Evolutionary conservation across 2,329 filamentous ascomycete genomes (phyloP).

Genomic region (Mollisia scopiformis): DNA sequence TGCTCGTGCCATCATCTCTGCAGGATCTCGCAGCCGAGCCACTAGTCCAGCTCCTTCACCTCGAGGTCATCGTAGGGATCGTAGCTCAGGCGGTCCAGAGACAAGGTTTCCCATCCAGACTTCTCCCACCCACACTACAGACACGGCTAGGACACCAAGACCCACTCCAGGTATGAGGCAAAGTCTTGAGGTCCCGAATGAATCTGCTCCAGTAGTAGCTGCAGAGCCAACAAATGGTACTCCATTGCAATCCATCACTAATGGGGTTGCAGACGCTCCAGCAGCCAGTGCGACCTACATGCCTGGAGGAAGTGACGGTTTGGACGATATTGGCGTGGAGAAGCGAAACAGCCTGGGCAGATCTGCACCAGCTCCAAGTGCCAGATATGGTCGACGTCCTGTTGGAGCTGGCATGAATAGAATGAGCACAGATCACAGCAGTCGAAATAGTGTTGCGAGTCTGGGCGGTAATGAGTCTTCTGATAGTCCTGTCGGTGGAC

Average conservation of each 20-base stretch:
- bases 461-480: conserved; percentile 41
- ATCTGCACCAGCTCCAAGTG: conserved; percentile 53
- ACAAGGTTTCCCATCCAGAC: conserved; percentile 81
- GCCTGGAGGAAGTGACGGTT: conserved; percentile 31
- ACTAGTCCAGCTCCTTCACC: conserved; percentile 71
- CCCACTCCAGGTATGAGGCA: conserved; percentile 47
- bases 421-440: conserved; percentile 33
- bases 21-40: conserved; percentile 66
- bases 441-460: conserved; percentile 36
- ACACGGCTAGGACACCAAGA: conserved; percentile 39
- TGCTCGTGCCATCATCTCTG: conserved; percentile 74
- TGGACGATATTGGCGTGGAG: conserved; percentile 43
- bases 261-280: conserved; percentile 19
- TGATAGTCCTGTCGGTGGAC: conserved; percentile 28
- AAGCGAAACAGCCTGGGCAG: conserved; percentile 69
- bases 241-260: conserved; percentile 29
- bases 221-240: conserved; percentile 24
- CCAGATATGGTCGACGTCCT: conserved; percentile 45
- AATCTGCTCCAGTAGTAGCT: conserved; percentile 16
- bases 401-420: conserved; percentile 33
- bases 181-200: conserved; percentile 63
- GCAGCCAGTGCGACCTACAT: conserved; percentile 35
- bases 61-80: conserved; percentile 73
- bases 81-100: conserved; percentile 72
- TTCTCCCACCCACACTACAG: conserved; percentile 57